A percentile compares a stretch with the other conserved stretches of the same genome.
These are phyloP conservation scores for Ceratocystis diversiconidia DNA, from an alignment of 2,329 filamentous ascomycete genomes.

Conservation along the genomic window DNA sequence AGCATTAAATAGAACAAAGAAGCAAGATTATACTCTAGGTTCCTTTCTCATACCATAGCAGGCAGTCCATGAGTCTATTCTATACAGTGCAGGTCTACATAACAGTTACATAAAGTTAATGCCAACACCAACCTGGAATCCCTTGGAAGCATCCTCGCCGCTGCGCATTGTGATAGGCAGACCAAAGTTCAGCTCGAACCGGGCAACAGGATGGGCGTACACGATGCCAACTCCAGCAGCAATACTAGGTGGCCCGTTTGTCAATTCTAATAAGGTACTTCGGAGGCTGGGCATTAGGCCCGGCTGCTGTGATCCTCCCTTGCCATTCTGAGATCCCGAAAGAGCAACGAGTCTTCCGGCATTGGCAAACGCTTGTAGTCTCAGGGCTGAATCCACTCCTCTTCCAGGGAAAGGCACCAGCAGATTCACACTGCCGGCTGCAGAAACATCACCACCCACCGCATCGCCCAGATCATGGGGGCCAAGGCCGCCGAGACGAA, in stretches of 20 bases:
- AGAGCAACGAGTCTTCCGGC: constrained; percentile 73
- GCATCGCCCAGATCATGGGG: constrained; percentile 76
- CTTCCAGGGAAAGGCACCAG: constrained; percentile 72
- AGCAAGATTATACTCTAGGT: background rate
- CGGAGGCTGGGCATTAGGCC: constrained; percentile 38
- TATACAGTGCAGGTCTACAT: background rate
- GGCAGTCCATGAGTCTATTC: background rate
- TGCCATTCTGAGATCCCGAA: constrained; percentile 38
- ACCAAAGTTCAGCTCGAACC: constrained; percentile 93
- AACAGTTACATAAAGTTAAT: constrained; percentile 74
- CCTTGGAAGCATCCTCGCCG: constrained; percentile 81
- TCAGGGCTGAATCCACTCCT: constrained; percentile 68
- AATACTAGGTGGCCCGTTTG: constrained; percentile 64
- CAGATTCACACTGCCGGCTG: constrained; percentile 74
- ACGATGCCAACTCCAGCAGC: constrained; percentile 82
- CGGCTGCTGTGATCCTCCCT: constrained; percentile 25
- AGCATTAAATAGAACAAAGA: no score
- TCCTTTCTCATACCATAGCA: background rate
- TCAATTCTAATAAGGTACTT: constrained; percentile 53
- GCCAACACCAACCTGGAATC: constrained; percentile 86
- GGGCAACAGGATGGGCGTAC: constrained; percentile 83
- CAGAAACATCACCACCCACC: constrained; percentile 82
- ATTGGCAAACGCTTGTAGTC: constrained; percentile 83
- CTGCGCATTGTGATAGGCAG: constrained; percentile 67
- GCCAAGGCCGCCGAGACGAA: constrained; percentile 76